Evolutionary conservation across 495 filamentous ascomycete genomes (phyloP).

Genomic region (Glonium stellatum): DNA sequence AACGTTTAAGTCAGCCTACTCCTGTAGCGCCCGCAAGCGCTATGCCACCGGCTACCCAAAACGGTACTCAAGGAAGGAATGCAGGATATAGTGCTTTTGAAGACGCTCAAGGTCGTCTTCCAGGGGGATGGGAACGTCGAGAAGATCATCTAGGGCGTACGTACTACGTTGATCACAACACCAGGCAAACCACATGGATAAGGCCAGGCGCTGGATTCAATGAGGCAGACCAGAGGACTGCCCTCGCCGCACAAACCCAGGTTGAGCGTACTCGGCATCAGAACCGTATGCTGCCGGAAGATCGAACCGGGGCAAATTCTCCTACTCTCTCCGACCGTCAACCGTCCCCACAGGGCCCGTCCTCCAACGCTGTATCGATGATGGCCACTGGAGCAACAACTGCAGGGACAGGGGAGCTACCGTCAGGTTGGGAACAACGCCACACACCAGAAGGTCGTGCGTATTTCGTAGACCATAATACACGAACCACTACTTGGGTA

Average conservation of each 20-base stretch:
- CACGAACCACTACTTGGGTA: conserved; percentile 98
- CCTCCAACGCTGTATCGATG: conserved; percentile 64
- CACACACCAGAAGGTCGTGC: conserved; percentile 89
- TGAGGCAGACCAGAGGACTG: conserved; percentile 65
- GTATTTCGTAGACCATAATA: conserved; percentile 99
- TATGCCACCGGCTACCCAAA: conserved; percentile 40
- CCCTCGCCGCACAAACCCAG: conserved; percentile 81
- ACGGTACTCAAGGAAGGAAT: conserved; percentile 26
- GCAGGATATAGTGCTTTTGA: conserved; percentile 80
- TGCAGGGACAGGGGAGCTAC: conserved; percentile 89
- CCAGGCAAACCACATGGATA: conserved; percentile 91
- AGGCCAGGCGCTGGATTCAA: conserved; percentile 76
- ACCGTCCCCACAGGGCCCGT: conserved; percentile 43
- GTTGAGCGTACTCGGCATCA: conserved; percentile 88
- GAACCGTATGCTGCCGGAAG: conserved; percentile 91
- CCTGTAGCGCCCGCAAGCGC: conserved; percentile 27
- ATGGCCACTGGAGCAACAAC: conserved; percentile 93
- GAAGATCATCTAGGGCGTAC: conserved; percentile 95
- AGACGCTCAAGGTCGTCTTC: conserved; percentile 85
- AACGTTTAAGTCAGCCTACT: conserved; percentile 36
- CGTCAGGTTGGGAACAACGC: conserved; percentile 91
- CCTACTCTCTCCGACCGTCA: conserved; percentile 67
- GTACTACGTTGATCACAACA: conserved; percentile 99
- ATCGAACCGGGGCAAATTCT: conserved; percentile 88
- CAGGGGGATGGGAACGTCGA: conserved; percentile 89